These are phyloP conservation scores for Capsella bursapastoris DNA, from an alignment of 345 rosid genomes.

Conservation along the genomic window DNA sequence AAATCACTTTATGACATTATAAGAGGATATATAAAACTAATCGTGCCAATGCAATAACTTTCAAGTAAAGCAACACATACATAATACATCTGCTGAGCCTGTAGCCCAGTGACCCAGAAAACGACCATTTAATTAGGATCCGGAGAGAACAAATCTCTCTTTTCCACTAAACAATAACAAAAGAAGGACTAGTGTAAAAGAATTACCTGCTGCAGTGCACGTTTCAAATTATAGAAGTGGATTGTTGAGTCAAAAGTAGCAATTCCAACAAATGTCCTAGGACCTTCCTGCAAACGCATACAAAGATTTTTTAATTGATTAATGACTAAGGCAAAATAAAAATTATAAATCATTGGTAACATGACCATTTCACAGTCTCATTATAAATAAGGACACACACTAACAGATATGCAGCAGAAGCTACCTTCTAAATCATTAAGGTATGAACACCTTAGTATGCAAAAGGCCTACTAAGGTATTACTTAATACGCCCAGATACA, in stretches of 20 bases:
- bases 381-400: conserved; percentile 22
- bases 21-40: not conserved
- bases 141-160: conserved; percentile 4
- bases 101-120: conserved; percentile 8
- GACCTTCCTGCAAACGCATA: conserved; percentile 79
- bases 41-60: conserved; percentile 7
- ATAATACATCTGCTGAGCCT: conserved; percentile 7
- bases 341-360: not conserved
- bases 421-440: conserved; percentile 19
- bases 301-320: not conserved
- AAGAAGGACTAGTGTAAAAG: conserved; percentile 22
- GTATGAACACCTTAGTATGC: conserved; percentile 9
- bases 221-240: conserved; percentile 94
- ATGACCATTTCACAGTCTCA: conserved; percentile 12
- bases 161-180: conserved; percentile 21
- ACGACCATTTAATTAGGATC: not conserved
- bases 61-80: conserved; percentile 7
- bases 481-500: not conserved
- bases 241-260: conserved; percentile 97
- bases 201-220: conserved; percentile 86
- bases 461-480: not conserved
- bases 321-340: conserved; percentile 3
- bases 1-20: conserved; percentile 4
- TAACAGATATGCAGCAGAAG: conserved; percentile 25
- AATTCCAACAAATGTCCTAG: conserved; percentile 93